Evolutionary conservation across 176 grass and related monocot genomes (phyloP), one percentile per base, ranked within the genome.

Genomic region (Phragmites australis): DNA sequence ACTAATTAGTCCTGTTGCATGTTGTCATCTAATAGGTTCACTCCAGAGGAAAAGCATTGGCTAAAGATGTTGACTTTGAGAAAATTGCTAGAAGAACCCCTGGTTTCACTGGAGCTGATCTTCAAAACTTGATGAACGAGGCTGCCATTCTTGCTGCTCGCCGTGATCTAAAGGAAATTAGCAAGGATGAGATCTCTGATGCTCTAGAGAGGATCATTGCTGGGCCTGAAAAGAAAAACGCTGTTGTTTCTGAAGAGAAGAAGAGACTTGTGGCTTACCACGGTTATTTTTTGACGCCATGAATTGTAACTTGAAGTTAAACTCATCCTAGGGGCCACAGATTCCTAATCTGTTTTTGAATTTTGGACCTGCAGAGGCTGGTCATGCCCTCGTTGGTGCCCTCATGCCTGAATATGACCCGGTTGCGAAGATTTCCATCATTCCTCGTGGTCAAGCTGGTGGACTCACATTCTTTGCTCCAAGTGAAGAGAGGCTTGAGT

Each of bases 341-440:
- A 18, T 69, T 85, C 45, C 63, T 89, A 70, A 85, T 23, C 12
- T 45, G 3, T 80, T 3, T 40, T n/a, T 75, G 27, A 84, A 87
- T 72, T 65, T 31, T 6, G 15, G 0, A 61, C 59, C 75, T 84
- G 44, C 78, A 98, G 95, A 98, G 90, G 95, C 95, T 61, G 95
- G 95, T 8, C 95, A 98, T 91, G 95, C 92, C 48, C 90, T 98
- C 5, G 95, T 98, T 1, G 95, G 95, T 30, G 95, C 95, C 8
- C 88, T 98, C n/a, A 94, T 94, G 95, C 95, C 95, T 9, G 95
- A 98, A 59, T 98, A 98, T 68, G 95, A 98, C 56, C 90, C 95
- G 3, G 92, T 98, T 66, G 95, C 95, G 41, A 98, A 98, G 80
- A 98, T 98, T 84, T 98, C 95, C 57, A 98, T 98, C 59, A 98